These are phyloP conservation scores for Myxozyma geophila DNA, from an alignment of 805 yeast species.

Conservation along the genomic window DNA sequence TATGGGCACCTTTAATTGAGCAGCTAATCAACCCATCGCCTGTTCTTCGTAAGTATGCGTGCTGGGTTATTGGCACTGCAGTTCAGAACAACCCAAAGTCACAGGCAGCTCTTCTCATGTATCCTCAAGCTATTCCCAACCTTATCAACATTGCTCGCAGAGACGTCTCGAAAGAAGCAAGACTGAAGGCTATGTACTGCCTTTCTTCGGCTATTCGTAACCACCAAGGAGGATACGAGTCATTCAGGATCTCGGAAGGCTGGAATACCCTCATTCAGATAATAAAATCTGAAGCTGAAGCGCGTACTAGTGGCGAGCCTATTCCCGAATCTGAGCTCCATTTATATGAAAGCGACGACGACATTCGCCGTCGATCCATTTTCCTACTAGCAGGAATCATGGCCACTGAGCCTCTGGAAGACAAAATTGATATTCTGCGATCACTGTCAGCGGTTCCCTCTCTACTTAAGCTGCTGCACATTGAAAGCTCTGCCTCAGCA, in stretches of 20 bases:
- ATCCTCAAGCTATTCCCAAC: conserved; percentile 42
- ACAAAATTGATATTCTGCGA: conserved; percentile 28
- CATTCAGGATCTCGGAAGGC: conserved; percentile 64
- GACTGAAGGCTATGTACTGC: conserved; percentile 75
- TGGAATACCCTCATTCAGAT: conserved; percentile 50
- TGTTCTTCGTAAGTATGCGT: conserved; percentile 61
- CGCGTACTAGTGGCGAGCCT: not conserved
- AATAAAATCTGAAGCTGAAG: conserved; percentile 17
- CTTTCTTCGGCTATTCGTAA: conserved; percentile 75
- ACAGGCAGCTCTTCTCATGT: conserved; percentile 51
- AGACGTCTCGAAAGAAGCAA: conserved; percentile 46
- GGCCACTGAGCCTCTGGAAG: conserved; percentile 33
- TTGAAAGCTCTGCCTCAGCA: conserved; percentile 29
- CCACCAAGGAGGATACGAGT: conserved; percentile 57
- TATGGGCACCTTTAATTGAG: conserved; percentile 75
- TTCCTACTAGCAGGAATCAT: conserved; percentile 33
- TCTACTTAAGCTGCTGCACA: conserved; percentile 22
- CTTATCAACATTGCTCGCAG: conserved; percentile 41
- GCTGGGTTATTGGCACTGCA: conserved; percentile 84
- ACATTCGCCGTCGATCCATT: conserved; percentile 31
- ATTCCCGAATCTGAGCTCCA: conserved; percentile 19
- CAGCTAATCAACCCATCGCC: conserved; percentile 53
- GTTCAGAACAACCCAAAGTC: conserved; percentile 85
- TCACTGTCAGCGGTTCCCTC: conserved; percentile 28
- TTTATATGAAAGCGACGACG: conserved; percentile 19